Base-by-base conservation (phyloP, 352 stramenopile genomes). In the Phytophthora podocarpi region DNA sequence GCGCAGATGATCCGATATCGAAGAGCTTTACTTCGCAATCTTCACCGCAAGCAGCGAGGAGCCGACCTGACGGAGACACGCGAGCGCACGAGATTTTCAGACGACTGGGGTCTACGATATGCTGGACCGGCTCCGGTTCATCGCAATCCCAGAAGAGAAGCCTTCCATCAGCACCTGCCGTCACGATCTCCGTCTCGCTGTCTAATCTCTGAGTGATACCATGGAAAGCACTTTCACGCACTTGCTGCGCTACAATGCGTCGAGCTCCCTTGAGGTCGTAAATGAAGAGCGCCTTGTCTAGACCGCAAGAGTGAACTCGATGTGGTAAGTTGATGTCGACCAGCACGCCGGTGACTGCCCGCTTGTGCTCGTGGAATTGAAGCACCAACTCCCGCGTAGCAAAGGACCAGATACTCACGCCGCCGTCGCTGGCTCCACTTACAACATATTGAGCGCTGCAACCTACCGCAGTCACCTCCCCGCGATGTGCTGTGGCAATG, bases 81-180 rank as follows among this genome's bases (percentile, higher is more conserved):
- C 70, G 55, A n/a, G 77, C 67, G 10, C 67, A 77, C 20, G 63
- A 62, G 9, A 93, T 49, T 32, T 70, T 70, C 8, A 80, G 50
- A 11, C 72, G 68, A 55, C 72, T 76, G 3, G 70, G 55, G 24
- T 92, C 78, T 12, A 80, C 16, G 1, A 93, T 42, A 5, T 59
- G 48, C 34, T 80, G 59, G 13, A 97, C 88, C 1, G 89, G 87
- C 0, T 97, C 87, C 6, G 73, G 57, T 31, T 93, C 73, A 64
- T 98, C 93, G 60, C 87, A 97, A 72, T 98, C 91, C 93, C 91
- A 98, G 39, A 91, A 84, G 21, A 96, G 81, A 8, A 98, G 42
- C 11, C 87, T 67, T 0, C 92, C 93, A 51, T 95, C 84, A 7
- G 83, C 71, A 31, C 91, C 87, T 34, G 78, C 84, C 0, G 89